Evolutionary conservation across 306 rosid genomes (phyloP).

Genomic region (Quercus robur): DNA sequence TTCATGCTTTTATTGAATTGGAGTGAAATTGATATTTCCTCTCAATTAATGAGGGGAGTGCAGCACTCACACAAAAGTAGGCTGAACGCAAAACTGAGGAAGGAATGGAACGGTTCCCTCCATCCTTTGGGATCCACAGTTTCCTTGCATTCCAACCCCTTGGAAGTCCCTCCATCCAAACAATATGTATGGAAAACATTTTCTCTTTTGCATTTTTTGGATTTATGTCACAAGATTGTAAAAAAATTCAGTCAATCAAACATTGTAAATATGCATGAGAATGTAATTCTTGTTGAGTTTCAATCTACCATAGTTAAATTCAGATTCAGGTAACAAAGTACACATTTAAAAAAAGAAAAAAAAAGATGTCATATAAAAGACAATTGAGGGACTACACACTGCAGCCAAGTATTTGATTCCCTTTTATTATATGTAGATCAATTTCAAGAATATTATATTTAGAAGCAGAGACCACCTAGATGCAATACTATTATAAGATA

Average conservation of each 20-base stretch:
- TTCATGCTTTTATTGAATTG: too few species aligned
- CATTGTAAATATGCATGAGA: neutral
- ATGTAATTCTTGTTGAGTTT: neutral
- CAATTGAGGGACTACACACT: neutral
- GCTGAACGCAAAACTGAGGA: too few species aligned
- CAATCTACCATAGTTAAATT: neutral
- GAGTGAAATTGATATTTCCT: too few species aligned
- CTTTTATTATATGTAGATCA: neutral
- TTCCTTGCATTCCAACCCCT: too few species aligned
- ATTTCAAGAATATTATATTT: neutral
- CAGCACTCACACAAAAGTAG: too few species aligned
- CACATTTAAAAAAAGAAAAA: neutral
- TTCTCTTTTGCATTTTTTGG: neutral
- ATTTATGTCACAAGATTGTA: neutral
- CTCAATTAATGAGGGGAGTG: too few species aligned
- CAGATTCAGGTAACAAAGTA: neutral
- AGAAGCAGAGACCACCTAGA: conserved; percentile 4
- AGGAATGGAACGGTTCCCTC: too few species aligned
- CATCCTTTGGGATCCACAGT: too few species aligned
- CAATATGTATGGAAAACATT: neutral
- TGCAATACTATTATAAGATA: neutral
- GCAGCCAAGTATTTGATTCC: neutral
- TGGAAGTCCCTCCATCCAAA: too few species aligned
- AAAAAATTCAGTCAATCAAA: neutral
- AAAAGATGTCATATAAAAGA: neutral